Percentiles rank a stretch among this genome's conserved stretches.
phyloP scores from a whole-genome alignment of 2,329 filamentous ascomycete species.

The Ramularia endophylla region DNA sequence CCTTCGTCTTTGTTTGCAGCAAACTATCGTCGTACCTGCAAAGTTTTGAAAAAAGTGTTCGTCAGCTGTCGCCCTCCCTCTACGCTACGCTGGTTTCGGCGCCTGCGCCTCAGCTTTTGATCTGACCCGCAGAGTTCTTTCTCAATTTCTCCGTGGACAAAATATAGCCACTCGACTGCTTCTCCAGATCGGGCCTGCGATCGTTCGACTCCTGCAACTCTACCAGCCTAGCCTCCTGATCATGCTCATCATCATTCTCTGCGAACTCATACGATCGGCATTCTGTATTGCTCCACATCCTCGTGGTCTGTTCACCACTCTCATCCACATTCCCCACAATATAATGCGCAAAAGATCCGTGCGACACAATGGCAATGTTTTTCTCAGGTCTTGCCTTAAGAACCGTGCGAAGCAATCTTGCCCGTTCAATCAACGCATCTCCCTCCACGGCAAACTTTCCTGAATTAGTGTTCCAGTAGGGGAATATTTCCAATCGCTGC shows the following conservation, averaged over 20 bases:
- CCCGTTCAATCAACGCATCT: conserved; percentile 8
- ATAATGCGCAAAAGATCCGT: conserved; percentile 18
- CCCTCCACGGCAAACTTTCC: conserved; percentile 8
- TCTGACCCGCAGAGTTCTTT: background rate
- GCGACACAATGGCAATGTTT: conserved; percentile 18
- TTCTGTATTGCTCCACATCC: conserved; percentile 18
- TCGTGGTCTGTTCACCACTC: conserved; percentile 10
- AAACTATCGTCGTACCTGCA: too few relatives aligned
- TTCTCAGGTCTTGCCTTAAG: conserved; percentile 13
- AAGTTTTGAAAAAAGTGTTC: too few relatives aligned
- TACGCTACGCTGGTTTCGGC: too few relatives aligned
- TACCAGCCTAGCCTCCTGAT: conserved; percentile 7
- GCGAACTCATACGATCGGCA: conserved; percentile 17
- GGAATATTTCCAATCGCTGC: conserved; percentile 45
- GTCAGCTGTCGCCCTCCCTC: too few relatives aligned
- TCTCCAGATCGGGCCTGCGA: conserved; percentile 6
- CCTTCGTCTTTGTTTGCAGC: too few relatives aligned
- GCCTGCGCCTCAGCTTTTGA: too few relatives aligned
- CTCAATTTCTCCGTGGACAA: background rate
- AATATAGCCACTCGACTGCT: conserved; percentile 2
- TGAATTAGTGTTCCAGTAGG: conserved; percentile 21
- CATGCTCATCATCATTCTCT: conserved; percentile 5
- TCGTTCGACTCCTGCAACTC: conserved; percentile 12
- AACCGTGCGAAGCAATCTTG: conserved; percentile 9
- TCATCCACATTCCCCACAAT: conserved; percentile 17